Evolutionary conservation across 345 rosid species (phyloP).

Genomic region (Passiflora organensis): DNA sequence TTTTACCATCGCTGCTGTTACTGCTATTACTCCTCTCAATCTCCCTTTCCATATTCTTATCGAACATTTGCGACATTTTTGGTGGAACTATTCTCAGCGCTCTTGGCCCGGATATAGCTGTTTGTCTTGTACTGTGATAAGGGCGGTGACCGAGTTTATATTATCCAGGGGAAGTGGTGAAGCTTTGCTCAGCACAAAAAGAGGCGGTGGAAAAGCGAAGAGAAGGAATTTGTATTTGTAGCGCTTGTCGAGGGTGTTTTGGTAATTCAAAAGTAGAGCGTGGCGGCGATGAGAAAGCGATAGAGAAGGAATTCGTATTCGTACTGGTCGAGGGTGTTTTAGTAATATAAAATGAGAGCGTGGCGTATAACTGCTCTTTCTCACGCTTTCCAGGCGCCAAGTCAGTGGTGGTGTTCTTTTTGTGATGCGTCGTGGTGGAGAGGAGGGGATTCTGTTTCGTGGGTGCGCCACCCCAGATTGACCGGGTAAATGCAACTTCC

Average conservation of each 20-base stretch:
- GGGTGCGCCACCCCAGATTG: no score
- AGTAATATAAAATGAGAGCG: not conserved
- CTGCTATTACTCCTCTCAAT: slow-evolving; percentile 2
- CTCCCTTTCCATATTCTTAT: slow-evolving; percentile 1
- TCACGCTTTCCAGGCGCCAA: no score
- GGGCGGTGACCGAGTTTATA: not conserved
- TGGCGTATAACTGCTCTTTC: slow-evolving; percentile 6
- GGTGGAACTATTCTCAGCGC: not conserved
- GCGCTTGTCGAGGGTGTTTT: slow-evolving; percentile 5
- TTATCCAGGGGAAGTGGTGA: not conserved
- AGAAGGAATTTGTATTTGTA: not conserved
- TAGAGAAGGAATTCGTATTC: not conserved
- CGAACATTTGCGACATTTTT: not conserved
- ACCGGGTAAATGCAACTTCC: no score
- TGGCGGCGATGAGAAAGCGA: not conserved
- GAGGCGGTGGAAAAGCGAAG: not conserved
- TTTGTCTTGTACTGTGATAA: not conserved
- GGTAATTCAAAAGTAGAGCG: not conserved
- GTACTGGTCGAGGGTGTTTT: not conserved
- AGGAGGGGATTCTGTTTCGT: no score
- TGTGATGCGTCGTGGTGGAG: no score
- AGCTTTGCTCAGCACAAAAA: not conserved
- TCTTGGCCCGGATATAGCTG: not conserved
- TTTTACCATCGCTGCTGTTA: not conserved
- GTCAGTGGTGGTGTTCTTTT: no score